Conservation (phyloP, 345 rosid species). For the Erucastrum elatum region DNA sequence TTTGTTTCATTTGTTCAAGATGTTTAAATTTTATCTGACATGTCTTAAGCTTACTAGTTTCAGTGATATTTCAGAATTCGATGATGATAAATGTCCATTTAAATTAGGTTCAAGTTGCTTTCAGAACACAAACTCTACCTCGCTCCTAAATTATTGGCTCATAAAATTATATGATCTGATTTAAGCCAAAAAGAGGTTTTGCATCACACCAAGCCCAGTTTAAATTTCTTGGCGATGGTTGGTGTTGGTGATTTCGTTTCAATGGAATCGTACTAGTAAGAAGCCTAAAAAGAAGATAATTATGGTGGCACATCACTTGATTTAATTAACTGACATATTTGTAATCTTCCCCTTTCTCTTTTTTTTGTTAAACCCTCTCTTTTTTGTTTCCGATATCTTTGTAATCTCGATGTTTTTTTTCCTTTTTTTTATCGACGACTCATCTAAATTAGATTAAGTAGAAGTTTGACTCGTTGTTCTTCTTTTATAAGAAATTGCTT, state of each 20-base stretch:
- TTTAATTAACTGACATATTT: not conserved
- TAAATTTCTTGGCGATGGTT: not conserved
- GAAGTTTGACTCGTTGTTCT: too few relatives aligned
- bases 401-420: too few relatives aligned
- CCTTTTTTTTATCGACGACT: too few relatives aligned
- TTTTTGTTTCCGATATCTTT: too few relatives aligned
- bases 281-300: not conserved
- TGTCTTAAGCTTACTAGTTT: not conserved
- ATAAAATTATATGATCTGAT: not conserved
- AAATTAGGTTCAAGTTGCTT: constrained; percentile 38
- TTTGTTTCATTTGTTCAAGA: not conserved
- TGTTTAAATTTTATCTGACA: not conserved
- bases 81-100: constrained; percentile 14
- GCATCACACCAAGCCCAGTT: not conserved
- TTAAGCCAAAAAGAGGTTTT: not conserved
- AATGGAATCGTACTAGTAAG: not conserved
- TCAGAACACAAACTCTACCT: constrained; percentile 10
- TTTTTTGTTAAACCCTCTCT: too few relatives aligned
- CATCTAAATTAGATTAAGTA: too few relatives aligned
- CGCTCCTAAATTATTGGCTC: constrained; percentile 22
- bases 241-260: constrained; percentile 2
- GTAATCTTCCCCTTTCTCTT: too few relatives aligned
- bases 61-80: not conserved
- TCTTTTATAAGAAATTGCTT: too few relatives aligned
- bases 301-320: constrained; percentile 2